A percentile compares a stretch with the other conserved stretches of the same genome.
These are phyloP conservation scores for Hericium coralloides DNA, from an alignment of 768 basidiomycete species.

Conservation along the genomic window DNA sequence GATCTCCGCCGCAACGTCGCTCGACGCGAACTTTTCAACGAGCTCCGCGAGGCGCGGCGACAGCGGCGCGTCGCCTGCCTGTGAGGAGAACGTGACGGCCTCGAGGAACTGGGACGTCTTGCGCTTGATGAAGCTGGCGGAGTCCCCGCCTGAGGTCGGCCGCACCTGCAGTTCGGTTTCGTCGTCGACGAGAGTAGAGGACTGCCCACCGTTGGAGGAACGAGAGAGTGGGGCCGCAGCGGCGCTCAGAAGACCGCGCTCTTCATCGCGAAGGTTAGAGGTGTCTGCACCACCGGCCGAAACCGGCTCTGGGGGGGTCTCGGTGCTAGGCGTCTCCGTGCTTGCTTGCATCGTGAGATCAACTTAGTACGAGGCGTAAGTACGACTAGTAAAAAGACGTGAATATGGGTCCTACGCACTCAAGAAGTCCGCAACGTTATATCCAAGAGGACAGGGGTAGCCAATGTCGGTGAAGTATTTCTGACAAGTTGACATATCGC, in stretches of 20 bases:
- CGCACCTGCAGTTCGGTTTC: slow-evolving; percentile 47
- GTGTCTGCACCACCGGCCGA: slow-evolving; percentile 25
- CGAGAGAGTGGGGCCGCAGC: neutral
- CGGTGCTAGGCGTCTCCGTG: slow-evolving; percentile 27
- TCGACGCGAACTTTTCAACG: slow-evolving; percentile 62
- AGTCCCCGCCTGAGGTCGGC: slow-evolving; percentile 32
- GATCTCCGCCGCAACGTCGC: slow-evolving; percentile 56
- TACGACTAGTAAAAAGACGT: neutral
- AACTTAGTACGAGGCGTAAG: slow-evolving; percentile 22
- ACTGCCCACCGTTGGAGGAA: slow-evolving; percentile 13
- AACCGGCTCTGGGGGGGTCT: slow-evolving; percentile 18
- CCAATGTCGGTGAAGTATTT: slow-evolving; percentile 76
- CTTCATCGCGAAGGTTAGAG: slow-evolving; percentile 54
- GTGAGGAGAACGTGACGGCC: slow-evolving; percentile 35
- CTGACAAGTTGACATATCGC: slow-evolving; percentile 65
- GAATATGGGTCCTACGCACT: slow-evolving; percentile 44
- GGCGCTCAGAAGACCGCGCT: slow-evolving; percentile 40
- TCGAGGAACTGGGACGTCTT: slow-evolving; percentile 72
- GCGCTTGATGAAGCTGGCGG: slow-evolving; percentile 48
- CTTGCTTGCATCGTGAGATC: slow-evolving; percentile 37
- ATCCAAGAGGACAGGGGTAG: slow-evolving; percentile 82
- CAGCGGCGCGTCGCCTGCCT: slow-evolving; percentile 25
- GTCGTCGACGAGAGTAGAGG: slow-evolving; percentile 27
- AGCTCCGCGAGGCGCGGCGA: slow-evolving; percentile 58
- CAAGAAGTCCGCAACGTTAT: slow-evolving; percentile 94